A percentile compares a stretch with the other conserved stretches of the same genome.
These are phyloP conservation scores for Podospora appendiculata DNA, from an alignment of 495 filamentous ascomycete species.

Conservation along the genomic window DNA sequence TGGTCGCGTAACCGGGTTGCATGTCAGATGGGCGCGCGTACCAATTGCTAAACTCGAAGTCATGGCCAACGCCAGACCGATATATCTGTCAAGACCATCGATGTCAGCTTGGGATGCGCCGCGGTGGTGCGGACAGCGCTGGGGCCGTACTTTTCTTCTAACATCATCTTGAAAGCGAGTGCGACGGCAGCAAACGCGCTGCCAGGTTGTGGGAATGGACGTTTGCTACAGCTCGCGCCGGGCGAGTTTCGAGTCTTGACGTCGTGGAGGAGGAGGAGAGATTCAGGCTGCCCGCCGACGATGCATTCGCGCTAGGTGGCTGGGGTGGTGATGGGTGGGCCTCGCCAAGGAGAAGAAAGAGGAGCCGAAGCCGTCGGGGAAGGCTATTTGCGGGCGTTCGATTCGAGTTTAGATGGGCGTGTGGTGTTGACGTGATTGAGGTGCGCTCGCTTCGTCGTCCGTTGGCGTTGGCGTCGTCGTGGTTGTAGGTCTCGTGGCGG, in stretches of 20 bases:
- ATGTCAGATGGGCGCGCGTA: constrained; percentile 33
- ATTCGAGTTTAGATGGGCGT: too few species aligned
- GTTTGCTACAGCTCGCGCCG: constrained; percentile 4
- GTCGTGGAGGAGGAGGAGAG: background rate
- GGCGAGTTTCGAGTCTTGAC: constrained; percentile 2
- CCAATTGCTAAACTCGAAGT: constrained; percentile 90
- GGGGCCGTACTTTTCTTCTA: constrained; percentile 77
- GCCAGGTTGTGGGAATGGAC: constrained; percentile 3
- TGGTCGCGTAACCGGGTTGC: background rate
- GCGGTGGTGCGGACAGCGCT: background rate
- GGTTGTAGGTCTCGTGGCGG: background rate
- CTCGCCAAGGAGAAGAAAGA: too few species aligned
- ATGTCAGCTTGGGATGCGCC: constrained; percentile 11
- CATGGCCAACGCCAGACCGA: constrained; percentile 84
- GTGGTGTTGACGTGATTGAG: too few species aligned
- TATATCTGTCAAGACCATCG: constrained; percentile 54
- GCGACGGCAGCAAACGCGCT: constrained; percentile 25
- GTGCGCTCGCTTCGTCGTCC: too few species aligned
- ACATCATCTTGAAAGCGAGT: constrained; percentile 49
- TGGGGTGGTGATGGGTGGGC: background rate
- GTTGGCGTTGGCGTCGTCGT: background rate
- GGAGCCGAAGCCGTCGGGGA: too few species aligned
- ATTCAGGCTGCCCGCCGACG: background rate
- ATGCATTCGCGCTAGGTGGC: constrained; percentile 3
- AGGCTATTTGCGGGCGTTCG: too few species aligned